These are phyloP conservation scores for Ascochyta rabiei DNA, from an alignment of 2,329 filamentous ascomycete species.

Conservation along the genomic window DNA sequence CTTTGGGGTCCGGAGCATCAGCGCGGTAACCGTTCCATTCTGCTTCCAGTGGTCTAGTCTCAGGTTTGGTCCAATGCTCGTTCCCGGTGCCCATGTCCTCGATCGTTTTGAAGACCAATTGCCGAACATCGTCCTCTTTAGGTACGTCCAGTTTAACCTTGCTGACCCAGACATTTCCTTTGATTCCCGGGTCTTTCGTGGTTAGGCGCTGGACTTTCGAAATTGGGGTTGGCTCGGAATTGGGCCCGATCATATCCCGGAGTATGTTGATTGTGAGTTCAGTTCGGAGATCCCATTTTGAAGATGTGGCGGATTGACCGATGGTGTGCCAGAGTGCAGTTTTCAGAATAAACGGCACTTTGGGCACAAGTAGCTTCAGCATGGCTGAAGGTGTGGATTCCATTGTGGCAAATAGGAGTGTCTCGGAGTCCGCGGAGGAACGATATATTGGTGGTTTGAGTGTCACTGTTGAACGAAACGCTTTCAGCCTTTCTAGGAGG, in stretches of 20 bases:
- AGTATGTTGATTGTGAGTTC: slow-evolving; percentile 74
- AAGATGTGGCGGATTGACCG: slow-evolving; percentile 69
- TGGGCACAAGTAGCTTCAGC: slow-evolving; percentile 43
- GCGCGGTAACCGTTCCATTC: slow-evolving; percentile 78
- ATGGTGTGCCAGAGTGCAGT: slow-evolving; percentile 69
- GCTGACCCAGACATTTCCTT: slow-evolving; percentile 82
- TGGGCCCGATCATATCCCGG: slow-evolving; percentile 54
- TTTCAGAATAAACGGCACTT: slow-evolving; percentile 66
- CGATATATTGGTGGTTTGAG: too few relatives aligned
- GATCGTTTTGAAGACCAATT: slow-evolving; percentile 65
- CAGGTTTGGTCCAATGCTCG: slow-evolving; percentile 52
- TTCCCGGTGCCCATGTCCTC: slow-evolving; percentile 56
- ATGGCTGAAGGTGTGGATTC: slow-evolving; percentile 43
- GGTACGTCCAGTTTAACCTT: slow-evolving; percentile 69
- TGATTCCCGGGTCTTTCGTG: slow-evolving; percentile 69
- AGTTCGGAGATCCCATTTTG: slow-evolving; percentile 79
- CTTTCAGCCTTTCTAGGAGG: too few relatives aligned
- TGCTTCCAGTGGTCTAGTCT: slow-evolving; percentile 64
- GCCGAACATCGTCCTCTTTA: slow-evolving; percentile 57
- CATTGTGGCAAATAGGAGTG: slow-evolving; percentile 29
- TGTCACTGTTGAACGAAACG: too few relatives aligned
- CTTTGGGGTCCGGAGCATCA: slow-evolving; percentile 53
- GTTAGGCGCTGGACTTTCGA: slow-evolving; percentile 63
- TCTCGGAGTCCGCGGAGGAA: neutral
- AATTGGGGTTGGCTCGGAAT: slow-evolving; percentile 32